Evolutionary conservation across 768 basidiomycete genomes (phyloP).

Genomic region (Sporobolomyces pararoseus): DNA sequence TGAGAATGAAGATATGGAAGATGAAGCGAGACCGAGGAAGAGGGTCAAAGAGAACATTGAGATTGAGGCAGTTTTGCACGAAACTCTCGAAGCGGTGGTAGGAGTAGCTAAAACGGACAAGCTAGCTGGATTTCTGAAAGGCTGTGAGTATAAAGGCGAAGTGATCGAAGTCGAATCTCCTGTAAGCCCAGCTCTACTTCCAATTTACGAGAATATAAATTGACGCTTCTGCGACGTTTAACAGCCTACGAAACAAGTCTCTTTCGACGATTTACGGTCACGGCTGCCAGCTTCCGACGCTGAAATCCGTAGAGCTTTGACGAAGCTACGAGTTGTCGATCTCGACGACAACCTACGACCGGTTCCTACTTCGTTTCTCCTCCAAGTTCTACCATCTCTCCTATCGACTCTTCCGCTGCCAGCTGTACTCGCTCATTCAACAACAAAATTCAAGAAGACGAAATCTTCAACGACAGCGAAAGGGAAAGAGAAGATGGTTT

Average conservation of each 20-base stretch:
- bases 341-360: slow-evolving; percentile 72
- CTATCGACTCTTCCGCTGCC: slow-evolving; percentile 59
- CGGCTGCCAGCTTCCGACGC: slow-evolving; percentile 77
- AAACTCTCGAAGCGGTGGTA: slow-evolving; percentile 76
- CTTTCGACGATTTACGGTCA: slow-evolving; percentile 61
- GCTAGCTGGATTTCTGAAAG: slow-evolving; percentile 61
- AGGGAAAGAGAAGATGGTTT: neutral
- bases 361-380: slow-evolving; percentile 64
- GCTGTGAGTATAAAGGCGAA: slow-evolving; percentile 66
- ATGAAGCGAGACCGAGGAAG: slow-evolving; percentile 35
- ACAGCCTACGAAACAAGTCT: slow-evolving; percentile 50
- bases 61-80: slow-evolving; percentile 73
- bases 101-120: slow-evolving; percentile 71
- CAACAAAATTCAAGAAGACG: neutral
- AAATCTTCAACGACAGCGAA: neutral
- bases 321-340: slow-evolving; percentile 66
- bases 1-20: slow-evolving; percentile 2
- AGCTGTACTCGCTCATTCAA: slow-evolving; percentile 7
- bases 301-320: slow-evolving; percentile 65
- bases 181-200: neutral
- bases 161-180: slow-evolving; percentile 2
- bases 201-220: neutral
- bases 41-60: slow-evolving; percentile 55
- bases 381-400: slow-evolving; percentile 67
- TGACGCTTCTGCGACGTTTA: neutral